A percentile compares a stretch with the other conserved stretches of the same genome.
Evolutionary conservation across 1,284 basidiomycete genomes (phyloP).

Genomic region (Sporisorium scitamineum): DNA sequence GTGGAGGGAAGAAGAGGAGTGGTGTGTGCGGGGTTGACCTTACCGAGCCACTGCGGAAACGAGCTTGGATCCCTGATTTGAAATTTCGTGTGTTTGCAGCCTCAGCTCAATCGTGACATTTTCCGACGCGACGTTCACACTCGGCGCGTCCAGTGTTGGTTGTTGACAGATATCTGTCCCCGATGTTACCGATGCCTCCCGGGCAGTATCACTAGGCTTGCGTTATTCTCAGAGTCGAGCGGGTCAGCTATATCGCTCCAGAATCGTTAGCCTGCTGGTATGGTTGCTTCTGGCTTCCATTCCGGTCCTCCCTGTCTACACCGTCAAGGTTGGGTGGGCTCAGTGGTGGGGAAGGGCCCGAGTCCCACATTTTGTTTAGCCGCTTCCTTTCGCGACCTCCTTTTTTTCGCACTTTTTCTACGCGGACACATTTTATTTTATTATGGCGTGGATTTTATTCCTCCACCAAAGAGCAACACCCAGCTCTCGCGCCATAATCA

Average conservation of each 20-base stretch:
- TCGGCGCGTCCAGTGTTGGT: slow-evolving; percentile 3
- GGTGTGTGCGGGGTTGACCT: neutral
- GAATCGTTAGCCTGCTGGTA: neutral
- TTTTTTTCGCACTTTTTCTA: neutral
- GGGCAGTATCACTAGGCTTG: neutral
- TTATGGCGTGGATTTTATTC: too few species aligned
- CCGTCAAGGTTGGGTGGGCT: too few species aligned
- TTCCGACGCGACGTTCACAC: slow-evolving; percentile 22
- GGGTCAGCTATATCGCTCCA: too few species aligned
- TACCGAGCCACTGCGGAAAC: neutral
- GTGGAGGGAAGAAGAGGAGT: slow-evolving; percentile 1
- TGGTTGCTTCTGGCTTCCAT: neutral
- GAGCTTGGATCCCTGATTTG: neutral
- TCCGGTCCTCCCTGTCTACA: too few species aligned
- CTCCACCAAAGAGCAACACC: too few species aligned
- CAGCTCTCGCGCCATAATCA: neutral
- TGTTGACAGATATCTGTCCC: slow-evolving; percentile 7
- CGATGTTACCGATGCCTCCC: neutral
- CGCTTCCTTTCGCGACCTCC: slow-evolving; percentile 3
- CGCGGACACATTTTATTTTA: too few species aligned
- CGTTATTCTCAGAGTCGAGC: neutral
- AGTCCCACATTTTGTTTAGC: neutral
- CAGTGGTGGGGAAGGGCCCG: neutral
- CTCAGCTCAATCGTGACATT: slow-evolving; percentile 6
- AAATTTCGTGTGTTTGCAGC: slow-evolving; percentile 1